Conservation (phyloP, 257 asterid species). For the Verbena officinalis region DNA sequence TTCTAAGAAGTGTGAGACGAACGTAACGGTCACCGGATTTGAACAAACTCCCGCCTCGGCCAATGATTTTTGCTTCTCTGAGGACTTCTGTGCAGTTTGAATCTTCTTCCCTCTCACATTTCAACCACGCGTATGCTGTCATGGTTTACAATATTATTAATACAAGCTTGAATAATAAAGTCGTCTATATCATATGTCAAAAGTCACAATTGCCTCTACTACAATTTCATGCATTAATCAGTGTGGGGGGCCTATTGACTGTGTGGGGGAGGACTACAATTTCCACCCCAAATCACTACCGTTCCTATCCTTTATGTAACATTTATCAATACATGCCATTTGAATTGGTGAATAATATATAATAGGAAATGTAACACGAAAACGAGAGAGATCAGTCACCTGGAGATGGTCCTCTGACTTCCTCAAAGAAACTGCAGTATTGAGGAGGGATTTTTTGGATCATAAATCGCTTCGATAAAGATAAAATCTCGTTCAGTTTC, state of each 20-base stretch:
- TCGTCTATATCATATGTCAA: too few species aligned
- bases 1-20: conserved; percentile 45
- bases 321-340: too few species aligned
- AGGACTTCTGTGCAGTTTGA: conserved; percentile 39
- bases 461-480: conserved; percentile 46
- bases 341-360: too few species aligned
- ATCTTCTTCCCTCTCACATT: conserved; percentile 57
- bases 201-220: too few species aligned
- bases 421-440: conserved; percentile 54
- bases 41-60: conserved; percentile 35
- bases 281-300: too few species aligned
- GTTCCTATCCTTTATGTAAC: too few species aligned
- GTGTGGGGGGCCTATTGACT: too few species aligned
- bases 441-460: conserved; percentile 55
- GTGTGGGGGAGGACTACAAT: too few species aligned
- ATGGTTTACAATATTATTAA: not conserved
- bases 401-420: conserved; percentile 75
- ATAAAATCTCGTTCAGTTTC: conserved; percentile 40
- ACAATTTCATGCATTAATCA: too few species aligned
- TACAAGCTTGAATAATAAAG: not conserved
- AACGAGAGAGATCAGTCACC: conserved; percentile 39
- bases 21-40: conserved; percentile 34
- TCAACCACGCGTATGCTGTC: conserved; percentile 61
- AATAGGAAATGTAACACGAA: too few species aligned
- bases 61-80: conserved; percentile 39